Evolutionary conservation across 2,329 filamentous ascomycete species (phyloP).

Genomic region (Plenodomus biglobosus): DNA sequence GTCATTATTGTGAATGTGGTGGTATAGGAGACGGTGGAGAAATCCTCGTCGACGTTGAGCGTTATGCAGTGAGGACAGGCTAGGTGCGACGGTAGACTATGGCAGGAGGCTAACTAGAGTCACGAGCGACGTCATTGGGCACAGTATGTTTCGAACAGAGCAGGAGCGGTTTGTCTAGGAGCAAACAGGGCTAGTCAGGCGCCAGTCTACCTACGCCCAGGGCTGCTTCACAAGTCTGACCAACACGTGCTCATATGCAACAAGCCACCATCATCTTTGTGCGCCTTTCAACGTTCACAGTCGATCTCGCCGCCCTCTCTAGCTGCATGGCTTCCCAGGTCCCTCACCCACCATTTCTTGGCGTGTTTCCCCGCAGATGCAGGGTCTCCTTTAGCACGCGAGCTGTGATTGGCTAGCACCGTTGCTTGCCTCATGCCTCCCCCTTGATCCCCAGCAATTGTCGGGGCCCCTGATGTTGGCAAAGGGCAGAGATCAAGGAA

Average conservation of each 20-base stretch:
- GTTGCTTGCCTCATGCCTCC: not conserved
- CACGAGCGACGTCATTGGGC: not conserved
- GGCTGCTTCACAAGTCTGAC: too few relatives aligned
- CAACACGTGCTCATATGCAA: too few relatives aligned
- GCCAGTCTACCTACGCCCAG: not conserved
- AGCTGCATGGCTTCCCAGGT: not conserved
- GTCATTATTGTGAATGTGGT: constrained; percentile 34
- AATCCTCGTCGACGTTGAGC: not conserved
- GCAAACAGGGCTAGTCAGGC: not conserved
- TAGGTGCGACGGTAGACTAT: not conserved
- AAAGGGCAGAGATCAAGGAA: too few relatives aligned
- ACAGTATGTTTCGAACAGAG: not conserved
- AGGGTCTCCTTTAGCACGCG: not conserved
- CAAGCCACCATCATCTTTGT: too few relatives aligned
- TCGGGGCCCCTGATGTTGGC: too few relatives aligned
- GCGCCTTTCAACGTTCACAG: not conserved
- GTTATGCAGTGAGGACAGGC: not conserved
- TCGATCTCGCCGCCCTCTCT: not conserved
- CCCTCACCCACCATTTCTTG: not conserved
- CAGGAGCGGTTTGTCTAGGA: not conserved
- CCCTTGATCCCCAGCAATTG: too few relatives aligned
- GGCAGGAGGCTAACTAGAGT: not conserved
- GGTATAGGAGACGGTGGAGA: not conserved
- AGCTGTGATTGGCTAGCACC: not conserved
- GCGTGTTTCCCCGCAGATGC: not conserved